These are phyloP conservation scores for Trichophaea hybrida DNA, from an alignment of 2,329 filamentous ascomycete species.

Conservation along the genomic window DNA sequence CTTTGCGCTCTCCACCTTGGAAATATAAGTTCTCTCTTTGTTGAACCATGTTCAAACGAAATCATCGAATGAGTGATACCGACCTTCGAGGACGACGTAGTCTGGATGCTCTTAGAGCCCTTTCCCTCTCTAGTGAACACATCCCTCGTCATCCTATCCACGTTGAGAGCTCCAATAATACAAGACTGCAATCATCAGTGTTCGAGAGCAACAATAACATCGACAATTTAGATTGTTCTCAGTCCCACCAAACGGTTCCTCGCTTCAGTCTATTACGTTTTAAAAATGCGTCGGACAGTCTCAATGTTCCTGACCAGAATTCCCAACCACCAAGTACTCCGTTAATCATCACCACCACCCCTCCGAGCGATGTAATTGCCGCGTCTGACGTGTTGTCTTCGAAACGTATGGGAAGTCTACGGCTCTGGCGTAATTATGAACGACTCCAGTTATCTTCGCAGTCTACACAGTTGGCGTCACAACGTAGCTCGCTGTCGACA, in stretches of 20 bases:
- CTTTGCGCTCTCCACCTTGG: too few species aligned
- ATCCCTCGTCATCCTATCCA: conserved; percentile 19
- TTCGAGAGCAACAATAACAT: background rate
- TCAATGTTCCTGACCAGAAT: conserved; percentile 22
- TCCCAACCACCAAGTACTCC: conserved; percentile 31
- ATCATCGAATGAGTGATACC: conserved; percentile 21
- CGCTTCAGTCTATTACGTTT: conserved; percentile 25
- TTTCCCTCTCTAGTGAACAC: conserved; percentile 21
- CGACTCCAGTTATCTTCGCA: background rate
- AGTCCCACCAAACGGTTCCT: background rate
- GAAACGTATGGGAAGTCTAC: conserved; percentile 15
- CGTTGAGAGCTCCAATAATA: conserved; percentile 9
- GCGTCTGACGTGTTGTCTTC: conserved; percentile 31
- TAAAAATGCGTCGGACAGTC: conserved; percentile 26
- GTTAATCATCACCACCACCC: conserved; percentile 80
- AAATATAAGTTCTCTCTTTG: too few species aligned
- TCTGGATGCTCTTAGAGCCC: conserved; percentile 18
- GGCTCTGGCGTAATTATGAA: conserved; percentile 21
- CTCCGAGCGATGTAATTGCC: conserved; percentile 50
- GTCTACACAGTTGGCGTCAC: conserved; percentile 27
- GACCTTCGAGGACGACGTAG: conserved; percentile 19
- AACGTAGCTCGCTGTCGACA: conserved; percentile 24
- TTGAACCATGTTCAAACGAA: conserved; percentile 20
- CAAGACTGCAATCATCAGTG: background rate
- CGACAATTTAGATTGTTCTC: background rate